Percentiles rank a stretch among this genome's conserved stretches.
phyloP scores from a whole-genome alignment of 176 grass and related monocot genomes.

The Zizania latifolia region DNA sequence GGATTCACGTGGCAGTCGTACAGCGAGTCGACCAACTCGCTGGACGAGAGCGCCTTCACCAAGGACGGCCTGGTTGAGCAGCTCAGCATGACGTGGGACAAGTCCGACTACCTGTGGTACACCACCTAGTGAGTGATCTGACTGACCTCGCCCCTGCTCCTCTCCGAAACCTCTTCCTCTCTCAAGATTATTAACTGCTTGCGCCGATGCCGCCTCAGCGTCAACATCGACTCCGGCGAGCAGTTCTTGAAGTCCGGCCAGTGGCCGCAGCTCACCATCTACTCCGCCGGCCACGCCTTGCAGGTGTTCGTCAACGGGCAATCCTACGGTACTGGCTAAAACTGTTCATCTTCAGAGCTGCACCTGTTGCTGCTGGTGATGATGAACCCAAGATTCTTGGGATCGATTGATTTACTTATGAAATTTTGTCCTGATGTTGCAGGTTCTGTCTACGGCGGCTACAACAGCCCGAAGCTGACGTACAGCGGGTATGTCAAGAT shows the following conservation, averaged over 20 bases:
- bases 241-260: constrained; percentile 65
- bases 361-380: not conserved
- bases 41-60: constrained; percentile 62
- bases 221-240: constrained; percentile 66
- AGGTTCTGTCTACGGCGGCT: constrained; percentile 55
- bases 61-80: constrained; percentile 92
- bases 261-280: constrained; percentile 61
- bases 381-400: not conserved
- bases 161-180: not conserved
- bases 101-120: constrained; percentile 98
- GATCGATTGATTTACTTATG: not conserved
- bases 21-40: constrained; percentile 56
- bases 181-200: not conserved
- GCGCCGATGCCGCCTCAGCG: constrained; percentile 28
- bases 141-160: not conserved
- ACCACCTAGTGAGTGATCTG: constrained; percentile 70
- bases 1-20: constrained; percentile 76
- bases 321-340: constrained; percentile 36
- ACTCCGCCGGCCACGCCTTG: constrained; percentile 64
- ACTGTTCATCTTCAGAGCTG: not conserved
- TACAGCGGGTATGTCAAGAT: constrained; percentile 67
- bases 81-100: constrained; percentile 87
- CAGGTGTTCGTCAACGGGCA: constrained; percentile 95
- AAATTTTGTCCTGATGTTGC: not conserved
- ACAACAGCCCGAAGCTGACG: constrained; percentile 53